Evolutionary conservation across 2,329 filamentous ascomycete genomes (phyloP).

Genomic region (Fusarium clavum): DNA sequence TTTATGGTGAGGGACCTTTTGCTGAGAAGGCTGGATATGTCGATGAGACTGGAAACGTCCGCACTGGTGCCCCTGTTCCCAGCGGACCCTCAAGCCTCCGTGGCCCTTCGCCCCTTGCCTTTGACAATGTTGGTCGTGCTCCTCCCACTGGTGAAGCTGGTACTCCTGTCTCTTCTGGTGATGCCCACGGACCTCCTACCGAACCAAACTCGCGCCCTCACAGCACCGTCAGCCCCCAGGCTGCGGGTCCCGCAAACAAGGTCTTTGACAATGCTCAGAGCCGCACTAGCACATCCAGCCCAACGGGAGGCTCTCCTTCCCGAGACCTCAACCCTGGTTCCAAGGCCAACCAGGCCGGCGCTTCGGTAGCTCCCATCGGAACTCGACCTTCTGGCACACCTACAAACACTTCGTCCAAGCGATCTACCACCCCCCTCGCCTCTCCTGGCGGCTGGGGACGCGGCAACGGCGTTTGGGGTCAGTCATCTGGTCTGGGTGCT

Average conservation of each 20-base stretch:
- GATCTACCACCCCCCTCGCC: slow-evolving; percentile 89
- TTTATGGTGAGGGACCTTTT: slow-evolving; percentile 84
- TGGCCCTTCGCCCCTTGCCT: slow-evolving; percentile 83
- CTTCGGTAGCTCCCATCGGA: slow-evolving; percentile 89
- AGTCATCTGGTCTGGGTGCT: slow-evolving; percentile 82
- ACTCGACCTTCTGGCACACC: slow-evolving; percentile 79
- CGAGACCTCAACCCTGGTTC: slow-evolving; percentile 67
- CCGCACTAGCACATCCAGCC: slow-evolving; percentile 88
- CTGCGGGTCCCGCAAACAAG: slow-evolving; percentile 65
- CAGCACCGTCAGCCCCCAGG: slow-evolving; percentile 86
- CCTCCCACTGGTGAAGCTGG: slow-evolving; percentile 53
- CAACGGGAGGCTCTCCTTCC: slow-evolving; percentile 80
- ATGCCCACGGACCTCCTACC: slow-evolving; percentile 62
- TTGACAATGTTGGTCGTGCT: slow-evolving; percentile 67
- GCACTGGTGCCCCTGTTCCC: slow-evolving; percentile 74
- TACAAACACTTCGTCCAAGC: slow-evolving; percentile 70
- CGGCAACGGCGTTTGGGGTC: slow-evolving; percentile 86
- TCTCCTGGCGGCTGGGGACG: slow-evolving; percentile 88
- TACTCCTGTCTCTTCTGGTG: slow-evolving; percentile 56
- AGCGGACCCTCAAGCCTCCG: slow-evolving; percentile 73
- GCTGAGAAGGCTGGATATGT: slow-evolving; percentile 74
- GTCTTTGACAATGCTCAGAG: slow-evolving; percentile 73
- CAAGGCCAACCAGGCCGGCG: slow-evolving; percentile 66
- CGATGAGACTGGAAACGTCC: slow-evolving; percentile 73
- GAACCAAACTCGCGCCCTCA: slow-evolving; percentile 75